A percentile compares a stretch with the other conserved stretches of the same genome.
Conservation (phyloP, 2,329 filamentous ascomycete genomes). For the Ceratocystis colombiana region DNA sequence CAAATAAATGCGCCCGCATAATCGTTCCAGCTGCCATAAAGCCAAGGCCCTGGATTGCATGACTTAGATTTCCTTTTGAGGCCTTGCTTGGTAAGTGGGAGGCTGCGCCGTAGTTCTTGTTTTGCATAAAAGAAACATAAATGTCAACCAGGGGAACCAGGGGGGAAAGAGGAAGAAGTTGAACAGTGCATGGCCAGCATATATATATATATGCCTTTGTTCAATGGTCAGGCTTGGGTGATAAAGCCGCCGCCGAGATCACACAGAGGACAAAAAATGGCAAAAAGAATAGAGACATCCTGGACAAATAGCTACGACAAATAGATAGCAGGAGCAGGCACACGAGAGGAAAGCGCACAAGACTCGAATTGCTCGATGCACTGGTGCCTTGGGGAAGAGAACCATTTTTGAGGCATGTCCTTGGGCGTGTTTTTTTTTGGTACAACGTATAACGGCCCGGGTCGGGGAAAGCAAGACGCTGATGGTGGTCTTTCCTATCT, state of each 20-base stretch:
- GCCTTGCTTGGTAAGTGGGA: neutral
- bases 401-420: neutral
- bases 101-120: neutral
- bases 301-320: neutral
- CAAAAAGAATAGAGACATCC: neutral
- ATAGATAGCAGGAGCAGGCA: neutral
- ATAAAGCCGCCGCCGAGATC: neutral
- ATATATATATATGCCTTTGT: neutral
- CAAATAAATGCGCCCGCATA: neutral
- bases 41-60: neutral
- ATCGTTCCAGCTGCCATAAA: neutral
- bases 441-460: neutral
- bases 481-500: neutral
- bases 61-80: neutral
- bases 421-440: neutral
- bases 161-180: neutral
- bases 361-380: neutral
- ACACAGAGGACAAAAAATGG: neutral
- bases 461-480: neutral
- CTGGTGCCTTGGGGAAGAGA: neutral
- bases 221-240: neutral
- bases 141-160: neutral
- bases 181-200: neutral
- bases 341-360: neutral
- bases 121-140: conserved; percentile 13